These are phyloP conservation scores for Apiotrichum montevideense DNA, from an alignment of 1,284 basidiomycete species.

Conservation along the genomic window DNA sequence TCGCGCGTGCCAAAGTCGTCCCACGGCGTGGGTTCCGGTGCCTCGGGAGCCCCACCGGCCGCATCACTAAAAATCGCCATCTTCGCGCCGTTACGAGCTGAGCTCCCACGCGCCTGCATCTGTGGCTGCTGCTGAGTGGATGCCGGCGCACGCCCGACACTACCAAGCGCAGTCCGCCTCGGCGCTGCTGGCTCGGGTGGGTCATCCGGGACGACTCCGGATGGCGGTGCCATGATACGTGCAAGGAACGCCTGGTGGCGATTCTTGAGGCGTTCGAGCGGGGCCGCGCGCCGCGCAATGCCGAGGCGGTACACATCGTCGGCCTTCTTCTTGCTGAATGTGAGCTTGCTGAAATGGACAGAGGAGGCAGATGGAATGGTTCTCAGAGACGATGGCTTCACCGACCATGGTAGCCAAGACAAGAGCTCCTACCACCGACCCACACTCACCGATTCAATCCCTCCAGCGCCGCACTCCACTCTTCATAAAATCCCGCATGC, in stretches of 20 bases:
- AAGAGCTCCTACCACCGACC: too few relatives aligned
- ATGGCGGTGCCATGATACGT: constrained; percentile 52
- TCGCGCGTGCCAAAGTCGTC: constrained; percentile 50
- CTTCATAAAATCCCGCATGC: constrained; percentile 75
- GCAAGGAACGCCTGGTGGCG: constrained; percentile 79
- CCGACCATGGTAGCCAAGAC: too few relatives aligned
- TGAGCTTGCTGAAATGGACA: too few relatives aligned
- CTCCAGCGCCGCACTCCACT: constrained; percentile 72
- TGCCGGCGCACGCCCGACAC: constrained; percentile 15
- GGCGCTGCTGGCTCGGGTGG: constrained; percentile 16
- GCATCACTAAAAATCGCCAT: constrained; percentile 48
- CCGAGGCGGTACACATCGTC: constrained; percentile 78
- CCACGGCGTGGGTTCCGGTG: constrained; percentile 42
- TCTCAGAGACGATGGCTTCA: too few relatives aligned
- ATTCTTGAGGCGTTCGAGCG: constrained; percentile 76
- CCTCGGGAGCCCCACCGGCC: constrained; percentile 13
- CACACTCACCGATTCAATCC: constrained; percentile 60
- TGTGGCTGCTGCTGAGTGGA: constrained; percentile 1
- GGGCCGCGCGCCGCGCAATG: constrained; percentile 72
- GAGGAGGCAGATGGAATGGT: too few relatives aligned
- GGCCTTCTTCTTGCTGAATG: constrained; percentile 62
- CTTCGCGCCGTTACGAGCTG: constrained; percentile 42
- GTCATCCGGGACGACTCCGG: constrained; percentile 36
- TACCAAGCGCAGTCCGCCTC: constrained; percentile 22
- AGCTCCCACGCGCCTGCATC: constrained; percentile 7